Evolutionary conservation across 2,329 filamentous ascomycete species (phyloP).

Genomic region (Aspergillus brasiliensis): DNA sequence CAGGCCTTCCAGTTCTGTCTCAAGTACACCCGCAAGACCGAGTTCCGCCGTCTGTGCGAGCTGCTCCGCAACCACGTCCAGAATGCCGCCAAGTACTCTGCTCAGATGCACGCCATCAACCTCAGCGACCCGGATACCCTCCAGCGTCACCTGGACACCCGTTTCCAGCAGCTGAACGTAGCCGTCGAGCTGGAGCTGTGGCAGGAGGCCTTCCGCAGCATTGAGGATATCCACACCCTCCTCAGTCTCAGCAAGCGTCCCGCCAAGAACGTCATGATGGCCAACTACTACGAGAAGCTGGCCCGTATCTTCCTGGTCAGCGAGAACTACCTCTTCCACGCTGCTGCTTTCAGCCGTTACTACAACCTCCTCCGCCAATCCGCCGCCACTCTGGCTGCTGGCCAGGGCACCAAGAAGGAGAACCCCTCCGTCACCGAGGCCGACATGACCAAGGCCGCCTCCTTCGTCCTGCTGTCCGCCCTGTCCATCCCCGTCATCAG

Average conservation of each 20-base stretch:
- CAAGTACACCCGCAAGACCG: constrained; percentile 97
- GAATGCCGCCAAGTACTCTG: constrained; percentile 97
- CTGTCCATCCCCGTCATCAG: constrained; percentile 99
- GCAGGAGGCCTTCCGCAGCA: constrained; percentile 99
- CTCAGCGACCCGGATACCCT: constrained; percentile 95
- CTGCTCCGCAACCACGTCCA: constrained; percentile 97
- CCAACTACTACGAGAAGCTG: constrained; percentile 99
- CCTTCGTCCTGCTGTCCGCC: constrained; percentile 91
- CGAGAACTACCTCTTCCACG: constrained; percentile 99
- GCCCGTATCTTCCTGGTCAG: constrained; percentile 98
- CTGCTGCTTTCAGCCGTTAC: constrained; percentile 94
- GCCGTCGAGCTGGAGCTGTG: constrained; percentile 96
- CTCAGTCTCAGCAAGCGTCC: constrained; percentile 97
- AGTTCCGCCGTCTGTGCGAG: constrained; percentile 98
- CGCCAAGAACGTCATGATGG: constrained; percentile 99
- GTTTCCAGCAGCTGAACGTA: constrained; percentile 97
- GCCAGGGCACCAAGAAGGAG: constrained; percentile 89
- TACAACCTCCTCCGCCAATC: constrained; percentile 95
- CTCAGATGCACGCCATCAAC: constrained; percentile 99
- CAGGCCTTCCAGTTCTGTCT: constrained; percentile 99
- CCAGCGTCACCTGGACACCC: constrained; percentile 94
- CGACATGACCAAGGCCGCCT: constrained; percentile 90
- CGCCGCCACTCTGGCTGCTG: constrained; percentile 75
- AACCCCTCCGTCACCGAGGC: constrained; percentile 87
- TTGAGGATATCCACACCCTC: constrained; percentile 97